Evolutionary conservation across 2,329 filamentous ascomycete genomes (phyloP), one percentile per base, ranked within the genome.

Genomic region (Acarospora socialis): DNA sequence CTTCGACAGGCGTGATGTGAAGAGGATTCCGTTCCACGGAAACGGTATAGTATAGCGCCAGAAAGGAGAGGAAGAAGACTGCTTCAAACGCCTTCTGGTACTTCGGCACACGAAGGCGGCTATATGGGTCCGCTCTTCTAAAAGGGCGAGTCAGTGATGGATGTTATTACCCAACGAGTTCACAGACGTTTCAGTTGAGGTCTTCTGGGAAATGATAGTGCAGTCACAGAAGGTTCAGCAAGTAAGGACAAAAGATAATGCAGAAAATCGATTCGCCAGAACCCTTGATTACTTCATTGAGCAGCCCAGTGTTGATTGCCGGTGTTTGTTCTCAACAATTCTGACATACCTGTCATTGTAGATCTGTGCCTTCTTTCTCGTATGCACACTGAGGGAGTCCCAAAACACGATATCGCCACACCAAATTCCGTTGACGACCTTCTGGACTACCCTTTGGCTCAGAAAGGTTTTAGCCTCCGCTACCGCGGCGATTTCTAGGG

Each of bases 31-130:
- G 66, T 43, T 82, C 72, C 27, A 92, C 69, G 19, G 93, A 65
- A 0, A 93, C 84, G n/a, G 73, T 66, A 48, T 92, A 94, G 55
- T 92, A 94, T 4, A 94, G 60, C 16, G 68, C 65, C 23, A 94
- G 59, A 46, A 92, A 86, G 0, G 70, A 63, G 21, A 71, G 62
- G 49, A 92, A 90, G 60, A 90, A 92, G 8, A 81, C 46, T 4
- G 83, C 77, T 53, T 92, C 82, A 51, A 83, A 92, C 2, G 73
- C 68, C 55, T 92, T 92, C 41, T 86, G 70, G 49, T 92, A 92
- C 43, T 80, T 72, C 14, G 83, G 83, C 2, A 92, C 83, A 12
- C 82, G 63, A 15, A 83, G 57, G 15, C 83, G 70, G 28, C 77
- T 81, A 52, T 80, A 84, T 2, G 76, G 76, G 46, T 87, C 80